Base-by-base conservation (phyloP, 495 filamentous ascomycete genomes). In the Aspergillus steynii region DNA sequence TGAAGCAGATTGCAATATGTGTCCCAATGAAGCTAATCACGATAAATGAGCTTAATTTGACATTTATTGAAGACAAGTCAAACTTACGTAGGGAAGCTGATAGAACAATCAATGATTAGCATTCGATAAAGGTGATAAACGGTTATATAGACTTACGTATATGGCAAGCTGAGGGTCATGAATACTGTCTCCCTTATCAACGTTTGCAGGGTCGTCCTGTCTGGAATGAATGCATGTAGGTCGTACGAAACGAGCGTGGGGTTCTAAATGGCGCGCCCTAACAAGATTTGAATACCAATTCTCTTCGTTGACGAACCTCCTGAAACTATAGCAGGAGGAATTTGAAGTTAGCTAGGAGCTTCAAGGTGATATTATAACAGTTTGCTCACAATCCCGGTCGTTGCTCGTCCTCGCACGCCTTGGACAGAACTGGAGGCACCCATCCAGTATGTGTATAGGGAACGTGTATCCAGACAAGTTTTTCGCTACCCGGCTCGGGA, bases 381-480 rank as follows among this genome's bases (percentile, higher is more conserved):
- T 31, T 20, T 2, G 4, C 48, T 48, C 63, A 77, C 76, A 75
- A 71, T 29, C 65, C 60, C 7, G 69, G 55, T 1, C 68, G 70
- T 62, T 67, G 75, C 62, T 69, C 59, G 42, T 67, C 69, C n/a
- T 65, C 52, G 31, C 63, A 66, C 4, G 64, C 63, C 5, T 61
- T 65, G 0, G 64, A 59, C 5, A 71, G 68, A 14, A 72, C 59
- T 26, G 61, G 65, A 28, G 82, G 84, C 12, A 89, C 87, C 87
- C 87, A 90, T 6, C 80, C 78, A 2, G 87, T 82, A 68, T 89
- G 85, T 4, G 83, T 89, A 60, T 82, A 89, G 0, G 86, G 86
- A 29, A 88, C 69, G 65, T 90, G 87, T 45, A 88, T 82, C 87
- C 87, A 90, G 56, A 84, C 78, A 42, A 89, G 80, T 65, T 86